Percentiles rank a stretch among this genome's conserved stretches.
phyloP scores from a whole-genome alignment of 768 basidiomycete genomes.

The Collybia sordida region DNA sequence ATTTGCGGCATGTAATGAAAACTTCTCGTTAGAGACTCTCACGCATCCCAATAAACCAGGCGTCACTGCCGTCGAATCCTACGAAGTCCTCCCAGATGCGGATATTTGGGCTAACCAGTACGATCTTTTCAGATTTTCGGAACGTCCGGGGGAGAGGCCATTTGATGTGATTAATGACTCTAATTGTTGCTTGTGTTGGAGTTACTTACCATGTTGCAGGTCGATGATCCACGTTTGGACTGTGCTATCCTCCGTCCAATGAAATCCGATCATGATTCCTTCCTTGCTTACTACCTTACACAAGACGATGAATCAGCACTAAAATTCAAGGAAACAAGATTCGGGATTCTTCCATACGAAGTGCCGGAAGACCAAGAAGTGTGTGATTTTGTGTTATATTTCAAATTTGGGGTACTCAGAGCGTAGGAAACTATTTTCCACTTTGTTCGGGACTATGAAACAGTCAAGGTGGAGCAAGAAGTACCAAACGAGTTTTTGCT shows the following conservation, averaged over 20 bases:
- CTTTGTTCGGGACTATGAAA: slow-evolving; percentile 84
- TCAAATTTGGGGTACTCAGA: background rate
- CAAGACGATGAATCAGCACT: slow-evolving; percentile 70
- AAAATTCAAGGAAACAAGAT: slow-evolving; percentile 61
- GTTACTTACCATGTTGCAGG: slow-evolving; percentile 32
- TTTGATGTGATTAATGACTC: slow-evolving; percentile 52
- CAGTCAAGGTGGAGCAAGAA: slow-evolving; percentile 83
- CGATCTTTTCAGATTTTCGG: slow-evolving; percentile 83
- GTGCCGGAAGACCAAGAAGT: slow-evolving; percentile 59
- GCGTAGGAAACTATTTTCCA: slow-evolving; percentile 67
- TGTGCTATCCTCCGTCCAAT: slow-evolving; percentile 86
- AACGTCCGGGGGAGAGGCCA: slow-evolving; percentile 78
- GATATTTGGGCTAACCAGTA: slow-evolving; percentile 90
- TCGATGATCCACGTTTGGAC: slow-evolving; percentile 77
- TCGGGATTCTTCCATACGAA: slow-evolving; percentile 39
- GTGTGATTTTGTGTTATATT: slow-evolving; percentile 9
- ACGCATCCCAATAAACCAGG: slow-evolving; percentile 79
- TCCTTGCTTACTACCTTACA: slow-evolving; percentile 83
- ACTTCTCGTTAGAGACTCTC: slow-evolving; percentile 57
- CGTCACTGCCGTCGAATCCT: slow-evolving; percentile 76
- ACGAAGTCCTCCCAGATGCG: slow-evolving; percentile 79
- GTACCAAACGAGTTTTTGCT: slow-evolving; percentile 83
- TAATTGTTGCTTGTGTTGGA: background rate
- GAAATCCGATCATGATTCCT: slow-evolving; percentile 87
- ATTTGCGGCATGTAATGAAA: slow-evolving; percentile 61